Percentiles rank a stretch among this genome's conserved stretches.
Evolutionary conservation across 2,329 filamentous ascomycete species (phyloP).

Genomic region (Stachybotrys echinatus): DNA sequence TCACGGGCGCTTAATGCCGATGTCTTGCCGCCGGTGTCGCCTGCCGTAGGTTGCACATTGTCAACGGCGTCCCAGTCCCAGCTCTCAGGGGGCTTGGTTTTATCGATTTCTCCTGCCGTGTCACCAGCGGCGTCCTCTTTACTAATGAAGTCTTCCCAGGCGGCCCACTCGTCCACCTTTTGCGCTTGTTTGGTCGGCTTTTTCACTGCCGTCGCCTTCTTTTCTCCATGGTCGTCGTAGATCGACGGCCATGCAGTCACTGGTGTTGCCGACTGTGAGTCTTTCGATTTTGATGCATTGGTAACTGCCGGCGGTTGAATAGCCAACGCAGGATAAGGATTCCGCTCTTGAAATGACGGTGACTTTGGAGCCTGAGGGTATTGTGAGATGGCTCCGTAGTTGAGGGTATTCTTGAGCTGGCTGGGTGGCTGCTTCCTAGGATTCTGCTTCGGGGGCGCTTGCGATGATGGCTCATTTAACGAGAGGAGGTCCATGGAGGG

Average conservation of each 20-base stretch:
- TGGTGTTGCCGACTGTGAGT: conserved; percentile 31
- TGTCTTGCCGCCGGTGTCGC: neutral
- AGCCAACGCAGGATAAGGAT: conserved; percentile 44
- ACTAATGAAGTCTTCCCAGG: conserved; percentile 44
- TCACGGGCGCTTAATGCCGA: conserved; percentile 12
- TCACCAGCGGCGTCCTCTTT: conserved; percentile 3
- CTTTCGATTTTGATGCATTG: conserved; percentile 24
- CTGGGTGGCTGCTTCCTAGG: neutral
- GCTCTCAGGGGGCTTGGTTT: conserved; percentile 16
- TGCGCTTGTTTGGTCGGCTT: conserved; percentile 7
- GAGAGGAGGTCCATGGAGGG: conserved; percentile 36
- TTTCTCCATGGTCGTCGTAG: conserved; percentile 13
- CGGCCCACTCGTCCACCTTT: conserved; percentile 43
- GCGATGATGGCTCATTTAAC: conserved; percentile 24
- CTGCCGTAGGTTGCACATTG: conserved; percentile 15
- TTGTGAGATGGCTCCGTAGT: conserved; percentile 7
- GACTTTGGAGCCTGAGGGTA: conserved; percentile 46
- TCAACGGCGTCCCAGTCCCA: conserved; percentile 49
- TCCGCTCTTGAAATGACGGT: conserved; percentile 47
- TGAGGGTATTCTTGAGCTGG: neutral
- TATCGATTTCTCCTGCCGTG: conserved; percentile 10
- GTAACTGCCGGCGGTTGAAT: conserved; percentile 36
- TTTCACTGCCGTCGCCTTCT: neutral
- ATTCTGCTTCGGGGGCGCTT: conserved; percentile 4
- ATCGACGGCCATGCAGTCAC: conserved; percentile 41